A percentile compares a stretch with the other conserved stretches of the same genome.
Evolutionary conservation across 2,329 filamentous ascomycete genomes (phyloP).

Genomic region (Fusarium subglutinans): DNA sequence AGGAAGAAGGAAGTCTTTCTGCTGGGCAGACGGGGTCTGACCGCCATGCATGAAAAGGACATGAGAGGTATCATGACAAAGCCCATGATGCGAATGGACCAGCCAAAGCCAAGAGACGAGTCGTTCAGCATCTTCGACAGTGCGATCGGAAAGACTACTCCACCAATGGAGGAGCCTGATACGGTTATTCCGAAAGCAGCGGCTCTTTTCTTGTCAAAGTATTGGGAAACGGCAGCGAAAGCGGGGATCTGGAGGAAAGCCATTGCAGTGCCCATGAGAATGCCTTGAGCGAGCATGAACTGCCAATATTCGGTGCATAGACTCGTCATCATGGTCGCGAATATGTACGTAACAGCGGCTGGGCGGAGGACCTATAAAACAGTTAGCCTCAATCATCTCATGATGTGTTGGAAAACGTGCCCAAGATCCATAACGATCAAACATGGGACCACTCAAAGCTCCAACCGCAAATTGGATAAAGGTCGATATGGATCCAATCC

Average conservation of each 20-base stretch:
- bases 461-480: slow-evolving; percentile 50
- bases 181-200: slow-evolving; percentile 57
- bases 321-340: slow-evolving; percentile 35
- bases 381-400: background rate
- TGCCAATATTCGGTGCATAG: slow-evolving; percentile 59
- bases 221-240: slow-evolving; percentile 56
- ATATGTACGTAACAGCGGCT: slow-evolving; percentile 22
- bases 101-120: slow-evolving; percentile 56
- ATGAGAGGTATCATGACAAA: slow-evolving; percentile 59
- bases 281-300: slow-evolving; percentile 60
- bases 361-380: slow-evolving; percentile 12
- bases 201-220: slow-evolving; percentile 58
- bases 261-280: slow-evolving; percentile 54
- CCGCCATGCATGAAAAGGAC: slow-evolving; percentile 48
- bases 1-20: slow-evolving; percentile 52
- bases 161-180: slow-evolving; percentile 60
- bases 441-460: slow-evolving; percentile 27
- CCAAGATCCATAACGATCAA: slow-evolving; percentile 34
- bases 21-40: slow-evolving; percentile 49
- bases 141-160: slow-evolving; percentile 60
- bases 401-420: background rate
- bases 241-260: slow-evolving; percentile 56
- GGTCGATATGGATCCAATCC: slow-evolving; percentile 53
- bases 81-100: slow-evolving; percentile 62
- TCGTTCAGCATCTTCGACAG: slow-evolving; percentile 59